Base-by-base conservation (phyloP, 371 early-diverging fungal species). In the Umbelopsis sp. region DNA sequence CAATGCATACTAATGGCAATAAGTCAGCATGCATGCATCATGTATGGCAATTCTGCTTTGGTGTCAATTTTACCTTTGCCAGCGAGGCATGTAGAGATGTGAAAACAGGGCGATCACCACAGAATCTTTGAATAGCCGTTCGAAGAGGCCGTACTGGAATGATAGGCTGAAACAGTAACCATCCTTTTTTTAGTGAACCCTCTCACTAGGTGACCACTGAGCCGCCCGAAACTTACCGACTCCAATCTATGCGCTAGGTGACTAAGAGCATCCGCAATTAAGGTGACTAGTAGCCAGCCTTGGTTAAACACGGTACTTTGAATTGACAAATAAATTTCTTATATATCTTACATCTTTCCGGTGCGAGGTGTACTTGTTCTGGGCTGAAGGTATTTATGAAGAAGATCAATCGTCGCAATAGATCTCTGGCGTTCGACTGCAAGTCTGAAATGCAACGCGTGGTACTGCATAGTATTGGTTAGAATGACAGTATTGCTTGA, bases 1-100 rank as follows among this genome's bases (percentile, higher is more conserved):
- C 50, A 94, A 65, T 16, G 57, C 57, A 57, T 25, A 35, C 57
- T 57, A 6, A 7, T 18, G 14, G 37, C 12, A 69, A 87, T 86
- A 20, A 80, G 80, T 87, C 85, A 70, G 29, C 1, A n/a, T 14
- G 29, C 1, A n/a, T 14, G 18, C 20, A 44, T 11, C 35, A 7
- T n/a, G 22, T 18, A 7, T 38, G 7, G 20, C 24, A 32, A 3
- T 48, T 29, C 11, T 18, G 12, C 24, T 38, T 10, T 57, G 24
- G 63, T 20, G 57, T 50, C 6, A 32, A 65, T 57, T 25, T 44
- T 78, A 86, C 82, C 75, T 83, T 84, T 44, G 83, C 79, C 62
- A 89, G 73, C 6, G 83, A 67, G 12, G 84, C 72, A 72, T 90
- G 92, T 29, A 91, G 71, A 44, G 86, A 79, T 0, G 91, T 91